Conservation (phyloP, 305 asterid species). For the Caryopteris hybrid region DNA sequence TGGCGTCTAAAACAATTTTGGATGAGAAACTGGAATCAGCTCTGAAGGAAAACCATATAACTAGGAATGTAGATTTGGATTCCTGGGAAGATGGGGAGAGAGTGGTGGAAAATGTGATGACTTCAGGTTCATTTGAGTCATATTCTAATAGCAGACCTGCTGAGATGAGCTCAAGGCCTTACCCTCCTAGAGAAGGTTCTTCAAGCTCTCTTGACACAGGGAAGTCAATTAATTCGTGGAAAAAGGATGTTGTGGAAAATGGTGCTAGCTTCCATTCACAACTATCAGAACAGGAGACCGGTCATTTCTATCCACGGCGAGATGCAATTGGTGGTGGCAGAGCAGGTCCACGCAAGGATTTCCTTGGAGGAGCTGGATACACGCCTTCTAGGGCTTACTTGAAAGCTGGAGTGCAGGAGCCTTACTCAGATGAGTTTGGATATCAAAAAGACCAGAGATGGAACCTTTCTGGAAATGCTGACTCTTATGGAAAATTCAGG, state of each 20-base stretch:
- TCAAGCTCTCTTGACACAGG: slow-evolving; percentile 52
- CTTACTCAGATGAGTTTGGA: slow-evolving; percentile 60
- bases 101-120: slow-evolving; percentile 62
- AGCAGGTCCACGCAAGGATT: slow-evolving; percentile 52
- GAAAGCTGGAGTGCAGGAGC: slow-evolving; percentile 49
- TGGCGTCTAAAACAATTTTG: slow-evolving; percentile 24
- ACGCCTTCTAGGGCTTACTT: slow-evolving; percentile 46
- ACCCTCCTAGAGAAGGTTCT: slow-evolving; percentile 53
- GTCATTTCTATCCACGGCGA: slow-evolving; percentile 57
- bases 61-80: slow-evolving; percentile 48
- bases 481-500: slow-evolving; percentile 50
- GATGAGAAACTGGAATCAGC: slow-evolving; percentile 47
- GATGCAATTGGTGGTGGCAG: slow-evolving; percentile 61
- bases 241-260: slow-evolving; percentile 63
- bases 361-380: slow-evolving; percentile 60
- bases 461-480: slow-evolving; percentile 56
- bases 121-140: slow-evolving; percentile 53
- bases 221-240: slow-evolving; percentile 63
- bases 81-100: slow-evolving; percentile 90
- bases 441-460: slow-evolving; percentile 63
- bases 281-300: slow-evolving; percentile 49
- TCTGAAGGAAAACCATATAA: slow-evolving; percentile 42
- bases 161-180: slow-evolving; percentile 58
- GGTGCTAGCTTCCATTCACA: slow-evolving; percentile 43
- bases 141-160: slow-evolving; percentile 42